Evolutionary conservation across 2,329 filamentous ascomycete species (phyloP), one percentile per base, ranked within the genome.

Genomic region (Fusarium sp.): DNA sequence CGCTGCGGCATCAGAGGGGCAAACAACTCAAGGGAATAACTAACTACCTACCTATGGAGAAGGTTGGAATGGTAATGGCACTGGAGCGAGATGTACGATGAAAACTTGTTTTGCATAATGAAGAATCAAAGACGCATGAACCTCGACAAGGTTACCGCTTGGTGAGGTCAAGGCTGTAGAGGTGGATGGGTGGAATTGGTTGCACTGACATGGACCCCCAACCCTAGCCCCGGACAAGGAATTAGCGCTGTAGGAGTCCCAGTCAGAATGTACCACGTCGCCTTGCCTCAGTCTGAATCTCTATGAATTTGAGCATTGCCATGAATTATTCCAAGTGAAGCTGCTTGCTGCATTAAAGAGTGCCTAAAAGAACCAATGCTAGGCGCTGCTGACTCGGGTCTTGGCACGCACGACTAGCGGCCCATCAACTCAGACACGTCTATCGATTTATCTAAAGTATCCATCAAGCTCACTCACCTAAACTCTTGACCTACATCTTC

Each of bases 11-110:
- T 10, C 59, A 27, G 10, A 27, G 64, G 49, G 42, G 20, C 4
- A 51, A 44, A 22, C 40, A 44, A 33, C 31, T 33, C 58, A 63
- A 35, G 40, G 35, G 36, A 61, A 69, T 9, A 27, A 57, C 46
- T 20, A 42, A 35, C 33, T 35, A 35, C 33, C 33, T 35, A 35
- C 33, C 33, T 44, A 44, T 29, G 35, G 22, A 36, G 49, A 38
- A 38, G 22, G 42, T 22, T 38, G 36, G 44, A 49, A 63, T 17
- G 56, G 17, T 44, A 33, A 72, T 74, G 71, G 72, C 73, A 61
- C 20, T 55, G 57, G 57, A 66, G 71, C 27, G 67, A 29, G 71
- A 66, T 74, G 71, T 73, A 72, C 59, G 46, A 72, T 69, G 56
- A 66, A 29, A 64, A 44, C 56, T 61, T 58, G 58, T 62, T 66